These are phyloP conservation scores for Lyophyllum decastes DNA, from an alignment of 768 basidiomycete species.

Conservation along the genomic window DNA sequence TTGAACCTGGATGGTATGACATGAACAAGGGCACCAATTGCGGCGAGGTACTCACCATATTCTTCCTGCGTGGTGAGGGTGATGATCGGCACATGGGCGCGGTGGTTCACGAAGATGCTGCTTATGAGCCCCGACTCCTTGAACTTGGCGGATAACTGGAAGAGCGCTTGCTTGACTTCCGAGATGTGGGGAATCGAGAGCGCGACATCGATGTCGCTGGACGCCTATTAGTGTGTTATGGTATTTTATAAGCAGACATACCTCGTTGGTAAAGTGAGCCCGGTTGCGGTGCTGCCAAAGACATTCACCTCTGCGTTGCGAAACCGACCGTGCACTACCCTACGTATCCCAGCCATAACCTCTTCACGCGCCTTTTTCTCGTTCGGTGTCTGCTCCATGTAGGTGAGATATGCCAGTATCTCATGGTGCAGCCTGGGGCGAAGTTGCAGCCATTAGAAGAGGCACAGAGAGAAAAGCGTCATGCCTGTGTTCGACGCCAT, in stretches of 20 bases:
- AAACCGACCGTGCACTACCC: slow-evolving; percentile 46
- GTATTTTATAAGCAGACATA: slow-evolving; percentile 29
- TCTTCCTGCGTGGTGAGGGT: slow-evolving; percentile 50
- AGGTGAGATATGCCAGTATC: slow-evolving; percentile 56
- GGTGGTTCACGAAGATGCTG: slow-evolving; percentile 29
- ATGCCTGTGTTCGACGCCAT: slow-evolving; percentile 30
- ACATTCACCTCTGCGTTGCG: slow-evolving; percentile 46
- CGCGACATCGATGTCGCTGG: slow-evolving; percentile 37
- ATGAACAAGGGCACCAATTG: background rate
- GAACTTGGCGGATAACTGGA: slow-evolving; percentile 49
- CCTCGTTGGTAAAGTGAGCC: slow-evolving; percentile 64
- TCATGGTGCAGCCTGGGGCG: slow-evolving; percentile 60
- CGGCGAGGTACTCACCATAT: slow-evolving; percentile 30
- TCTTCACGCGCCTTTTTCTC: slow-evolving; percentile 49
- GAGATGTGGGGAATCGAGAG: slow-evolving; percentile 26
- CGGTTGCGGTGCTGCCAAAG: slow-evolving; percentile 65
- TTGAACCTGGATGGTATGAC: slow-evolving; percentile 38
- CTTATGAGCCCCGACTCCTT: slow-evolving; percentile 43
- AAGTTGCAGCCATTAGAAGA: background rate
- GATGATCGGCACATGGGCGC: slow-evolving; percentile 59
- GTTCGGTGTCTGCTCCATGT: slow-evolving; percentile 51
- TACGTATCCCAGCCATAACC: slow-evolving; percentile 47
- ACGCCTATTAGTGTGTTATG: background rate
- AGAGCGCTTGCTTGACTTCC: slow-evolving; percentile 43
- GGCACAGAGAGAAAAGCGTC: background rate